phyloP scores from a whole-genome alignment of 352 stramenopile species.

The Blastocystis sp. region DNA sequence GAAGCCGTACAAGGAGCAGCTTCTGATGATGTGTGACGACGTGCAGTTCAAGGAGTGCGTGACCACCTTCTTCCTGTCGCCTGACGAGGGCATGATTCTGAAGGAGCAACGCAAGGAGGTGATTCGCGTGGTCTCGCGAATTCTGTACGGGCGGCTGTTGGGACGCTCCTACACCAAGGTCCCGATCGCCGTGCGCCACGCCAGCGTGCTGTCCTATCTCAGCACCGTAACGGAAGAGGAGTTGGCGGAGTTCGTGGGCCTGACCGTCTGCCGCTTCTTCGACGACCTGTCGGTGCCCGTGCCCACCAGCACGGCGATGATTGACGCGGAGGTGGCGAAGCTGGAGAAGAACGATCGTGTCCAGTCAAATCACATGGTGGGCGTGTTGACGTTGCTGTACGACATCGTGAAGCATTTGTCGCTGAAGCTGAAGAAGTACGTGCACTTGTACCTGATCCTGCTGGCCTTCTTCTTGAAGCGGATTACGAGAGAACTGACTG shows the following conservation, averaged over 20 bases:
- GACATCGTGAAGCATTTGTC: slow-evolving; percentile 11
- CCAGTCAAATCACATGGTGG: neutral
- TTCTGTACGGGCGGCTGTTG: slow-evolving; percentile 45
- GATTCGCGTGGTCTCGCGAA: slow-evolving; percentile 26
- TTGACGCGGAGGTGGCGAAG: neutral
- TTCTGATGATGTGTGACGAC: slow-evolving; percentile 52
- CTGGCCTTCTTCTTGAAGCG: slow-evolving; percentile 9
- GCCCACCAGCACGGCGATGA: neutral
- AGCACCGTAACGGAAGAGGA: neutral
- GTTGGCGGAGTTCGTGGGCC: slow-evolving; percentile 5
- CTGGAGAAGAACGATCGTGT: neutral
- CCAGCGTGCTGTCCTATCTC: slow-evolving; percentile 18
- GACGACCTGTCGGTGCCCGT: neutral
- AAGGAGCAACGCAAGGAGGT: slow-evolving; percentile 26
- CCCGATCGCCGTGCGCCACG: neutral
- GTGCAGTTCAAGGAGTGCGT: slow-evolving; percentile 28
- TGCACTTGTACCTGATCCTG: slow-evolving; percentile 28
- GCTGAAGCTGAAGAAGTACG: slow-evolving; percentile 10
- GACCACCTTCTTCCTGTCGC: slow-evolving; percentile 42
- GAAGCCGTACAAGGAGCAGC: slow-evolving; percentile 37
- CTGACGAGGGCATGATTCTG: slow-evolving; percentile 41
- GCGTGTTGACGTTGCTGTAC: slow-evolving; percentile 29
- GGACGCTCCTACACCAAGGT: neutral
- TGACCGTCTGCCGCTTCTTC: slow-evolving; percentile 20
- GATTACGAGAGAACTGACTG: neutral